phyloP scores from a whole-genome alignment of 2,329 filamentous ascomycete genomes.

The Sarocladium oryzae region DNA sequence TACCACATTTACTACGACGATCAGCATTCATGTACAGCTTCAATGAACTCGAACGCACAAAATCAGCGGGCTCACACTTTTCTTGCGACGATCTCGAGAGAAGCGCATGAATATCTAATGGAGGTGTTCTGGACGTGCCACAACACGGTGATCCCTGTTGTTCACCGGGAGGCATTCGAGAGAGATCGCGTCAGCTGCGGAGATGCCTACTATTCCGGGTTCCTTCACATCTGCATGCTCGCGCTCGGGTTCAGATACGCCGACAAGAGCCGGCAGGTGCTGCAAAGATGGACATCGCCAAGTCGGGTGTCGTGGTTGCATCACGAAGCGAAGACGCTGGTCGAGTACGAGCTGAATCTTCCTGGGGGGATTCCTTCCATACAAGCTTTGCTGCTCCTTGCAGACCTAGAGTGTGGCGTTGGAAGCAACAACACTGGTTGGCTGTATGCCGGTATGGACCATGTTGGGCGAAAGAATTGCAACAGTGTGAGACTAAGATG shows the following conservation, averaged over 20 bases:
- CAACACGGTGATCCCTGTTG: background rate
- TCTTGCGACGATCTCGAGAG: background rate
- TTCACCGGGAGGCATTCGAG: slow-evolving; percentile 1
- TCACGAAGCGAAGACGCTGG: background rate
- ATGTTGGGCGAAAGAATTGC: background rate
- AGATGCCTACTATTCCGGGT: slow-evolving; percentile 3
- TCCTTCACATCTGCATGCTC: background rate
- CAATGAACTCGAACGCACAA: background rate
- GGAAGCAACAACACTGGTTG: background rate
- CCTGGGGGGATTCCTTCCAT: background rate
- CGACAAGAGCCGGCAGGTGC: background rate
- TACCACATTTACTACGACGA: background rate
- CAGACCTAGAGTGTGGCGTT: slow-evolving; percentile 1
- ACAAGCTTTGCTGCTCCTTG: background rate
- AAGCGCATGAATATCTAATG: background rate
- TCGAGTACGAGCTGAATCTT: background rate
- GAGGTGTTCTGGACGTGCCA: background rate
- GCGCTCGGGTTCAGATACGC: background rate
- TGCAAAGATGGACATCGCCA: background rate
- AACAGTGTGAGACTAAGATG: background rate
- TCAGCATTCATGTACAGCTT: background rate
- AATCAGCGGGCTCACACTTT: background rate
- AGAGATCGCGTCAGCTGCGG: background rate
- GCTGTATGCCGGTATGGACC: background rate
- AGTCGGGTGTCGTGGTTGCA: background rate